Percentiles rank a stretch among this genome's conserved stretches.
These are phyloP conservation scores for Paraphoma chrysanthemicola DNA, from an alignment of 2,329 filamentous ascomycete species.

Conservation along the genomic window DNA sequence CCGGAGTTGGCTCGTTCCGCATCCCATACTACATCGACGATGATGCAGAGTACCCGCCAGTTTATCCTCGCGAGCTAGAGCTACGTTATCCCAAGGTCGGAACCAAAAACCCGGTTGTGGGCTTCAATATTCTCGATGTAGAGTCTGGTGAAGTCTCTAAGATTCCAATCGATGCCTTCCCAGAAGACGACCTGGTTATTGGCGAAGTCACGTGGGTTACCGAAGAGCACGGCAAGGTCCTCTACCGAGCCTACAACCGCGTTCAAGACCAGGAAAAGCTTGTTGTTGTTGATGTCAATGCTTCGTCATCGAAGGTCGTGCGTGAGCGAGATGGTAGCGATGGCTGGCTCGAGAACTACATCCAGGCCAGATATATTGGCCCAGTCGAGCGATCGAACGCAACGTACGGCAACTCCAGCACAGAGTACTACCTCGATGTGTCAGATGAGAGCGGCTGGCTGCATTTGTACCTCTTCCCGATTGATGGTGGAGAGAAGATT, in stretches of 20 bases:
- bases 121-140: constrained; percentile 65
- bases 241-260: constrained; percentile 72
- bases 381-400: constrained; percentile 39
- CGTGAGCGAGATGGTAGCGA: constrained; percentile 65
- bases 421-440: constrained; percentile 68
- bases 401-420: constrained; percentile 45
- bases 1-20: constrained; percentile 70
- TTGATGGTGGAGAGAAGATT: constrained; percentile 62
- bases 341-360: constrained; percentile 69
- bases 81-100: constrained; percentile 74
- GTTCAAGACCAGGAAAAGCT: constrained; percentile 71
- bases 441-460: constrained; percentile 71
- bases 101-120: constrained; percentile 70
- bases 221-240: constrained; percentile 64
- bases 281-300: constrained; percentile 63
- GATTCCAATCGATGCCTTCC: constrained; percentile 64
- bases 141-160: constrained; percentile 53
- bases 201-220: constrained; percentile 74
- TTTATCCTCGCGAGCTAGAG: constrained; percentile 68
- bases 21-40: constrained; percentile 72
- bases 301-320: constrained; percentile 55
- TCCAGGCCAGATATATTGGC: constrained; percentile 64
- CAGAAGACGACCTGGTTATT: constrained; percentile 67
- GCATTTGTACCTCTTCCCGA: constrained; percentile 70
- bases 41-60: constrained; percentile 60